Percentiles rank a stretch among this genome's conserved stretches.
phyloP scores from a whole-genome alignment of 2,329 filamentous ascomycete genomes.

The Clonostachys rosea region DNA sequence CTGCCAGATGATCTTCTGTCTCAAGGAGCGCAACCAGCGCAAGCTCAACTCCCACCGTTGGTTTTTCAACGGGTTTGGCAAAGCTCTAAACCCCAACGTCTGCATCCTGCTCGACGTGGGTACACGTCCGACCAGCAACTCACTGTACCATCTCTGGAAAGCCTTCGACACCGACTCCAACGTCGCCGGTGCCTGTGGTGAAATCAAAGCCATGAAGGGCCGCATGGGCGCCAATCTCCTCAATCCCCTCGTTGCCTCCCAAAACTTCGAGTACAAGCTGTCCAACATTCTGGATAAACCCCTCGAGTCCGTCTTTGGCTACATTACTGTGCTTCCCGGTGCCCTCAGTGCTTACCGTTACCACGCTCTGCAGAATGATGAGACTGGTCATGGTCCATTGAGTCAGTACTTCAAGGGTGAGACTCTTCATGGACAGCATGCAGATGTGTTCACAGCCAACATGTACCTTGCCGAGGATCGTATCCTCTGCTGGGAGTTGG shows the following conservation, averaged over 20 bases:
- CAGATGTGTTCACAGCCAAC: constrained; percentile 96
- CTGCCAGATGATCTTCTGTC: constrained; percentile 95
- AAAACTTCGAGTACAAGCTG: constrained; percentile 99
- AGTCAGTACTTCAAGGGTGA: constrained; percentile 99
- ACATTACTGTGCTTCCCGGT: constrained; percentile 94
- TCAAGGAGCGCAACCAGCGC: constrained; percentile 96
- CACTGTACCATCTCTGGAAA: constrained; percentile 98
- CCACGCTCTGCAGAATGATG: constrained; percentile 93
- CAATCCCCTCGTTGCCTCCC: constrained; percentile 91
- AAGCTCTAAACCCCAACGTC: constrained; percentile 88
- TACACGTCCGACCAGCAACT: constrained; percentile 82
- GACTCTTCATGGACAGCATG: constrained; percentile 90
- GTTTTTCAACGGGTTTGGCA: constrained; percentile 99
- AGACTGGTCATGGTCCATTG: constrained; percentile 88
- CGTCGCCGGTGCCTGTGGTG: constrained; percentile 92
- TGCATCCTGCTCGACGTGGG: constrained; percentile 97
- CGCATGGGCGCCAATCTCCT: constrained; percentile 76
- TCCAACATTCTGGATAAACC: constrained; percentile 98
- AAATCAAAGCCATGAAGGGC: constrained; percentile 97
- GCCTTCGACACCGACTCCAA: constrained; percentile 97
- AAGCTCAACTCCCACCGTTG: constrained; percentile 98
- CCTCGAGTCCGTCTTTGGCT: constrained; percentile 93
- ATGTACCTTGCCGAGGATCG: constrained; percentile 91
- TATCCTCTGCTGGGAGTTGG: constrained; percentile 90
- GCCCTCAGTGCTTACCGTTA: constrained; percentile 94